Evolutionary conservation across 1,139 yeast species (phyloP), one percentile per base, ranked within the genome.

Genomic region (Suhomyces chickasaworum): DNA sequence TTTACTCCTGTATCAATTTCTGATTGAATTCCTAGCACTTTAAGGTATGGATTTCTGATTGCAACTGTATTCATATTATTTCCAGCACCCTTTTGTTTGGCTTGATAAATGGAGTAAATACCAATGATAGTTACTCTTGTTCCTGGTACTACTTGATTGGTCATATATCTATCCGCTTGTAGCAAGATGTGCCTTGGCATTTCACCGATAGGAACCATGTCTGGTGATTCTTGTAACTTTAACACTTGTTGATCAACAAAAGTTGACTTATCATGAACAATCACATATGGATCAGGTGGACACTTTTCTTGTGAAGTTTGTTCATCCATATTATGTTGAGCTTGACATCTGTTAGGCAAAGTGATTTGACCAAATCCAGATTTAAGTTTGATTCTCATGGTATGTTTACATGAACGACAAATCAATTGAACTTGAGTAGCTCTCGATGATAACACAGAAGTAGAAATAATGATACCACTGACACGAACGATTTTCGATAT

Each of bases 171-270:
- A 63, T 95, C 99, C 17, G 91, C 89, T 42, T 95, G 89, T 55
- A 95, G 75, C 51, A 89, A 66, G 42, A 95, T 86, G 60, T 93
- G 96, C 57, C 99, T 82, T 12, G 99, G 99, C 91, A 93, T 86
- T 71, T 93, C 99, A 53, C 99, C 99, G 17, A 93, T 96, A 2
- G 99, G 99, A 1, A 93, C 98, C 86, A 89, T 87, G 64, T 93
- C 99, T 12, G 99, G 98, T 13, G 95, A 79, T 63, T 93, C 99
- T 65, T 93, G 99, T 45, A 95, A 75, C 64, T 95, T 95, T 60
- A 95, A 77, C 21, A 87, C 84, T 66, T 95, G 99, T 64, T 95
- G 98, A 66, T 95, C 99, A 47, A 93, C 86, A 63, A 91, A 95
- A 15, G 81, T 75, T 1, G 97, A 90, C 61, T 89, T 88, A 63